These are phyloP conservation scores for Sphenostylis stenocarpa DNA, from an alignment of 306 rosid species.

Conservation along the genomic window DNA sequence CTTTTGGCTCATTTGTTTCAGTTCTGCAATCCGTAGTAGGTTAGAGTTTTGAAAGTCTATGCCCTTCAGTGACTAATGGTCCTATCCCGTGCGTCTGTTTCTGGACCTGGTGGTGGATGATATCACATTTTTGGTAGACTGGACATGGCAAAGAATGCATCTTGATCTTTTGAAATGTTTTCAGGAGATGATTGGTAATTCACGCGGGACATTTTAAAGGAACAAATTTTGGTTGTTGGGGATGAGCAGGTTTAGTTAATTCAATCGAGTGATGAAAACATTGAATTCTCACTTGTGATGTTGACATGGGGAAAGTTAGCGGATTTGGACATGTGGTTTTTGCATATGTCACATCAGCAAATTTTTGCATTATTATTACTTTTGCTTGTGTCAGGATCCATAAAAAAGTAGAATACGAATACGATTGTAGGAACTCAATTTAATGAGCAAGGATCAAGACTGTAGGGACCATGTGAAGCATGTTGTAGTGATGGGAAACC, in stretches of 20 bases:
- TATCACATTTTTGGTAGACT: slow-evolving; percentile 61
- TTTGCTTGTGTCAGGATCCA: slow-evolving; percentile 11
- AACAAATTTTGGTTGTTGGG: slow-evolving; percentile 53
- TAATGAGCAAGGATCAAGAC: background rate
- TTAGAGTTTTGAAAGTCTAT: background rate
- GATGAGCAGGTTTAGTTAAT: slow-evolving; percentile 48
- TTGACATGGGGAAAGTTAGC: background rate
- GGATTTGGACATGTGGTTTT: background rate
- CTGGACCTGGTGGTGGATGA: slow-evolving; percentile 54
- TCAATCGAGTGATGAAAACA: slow-evolving; percentile 4
- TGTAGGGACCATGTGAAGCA: background rate
- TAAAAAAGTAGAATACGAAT: background rate
- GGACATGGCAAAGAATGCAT: slow-evolving; percentile 56
- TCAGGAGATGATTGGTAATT: slow-evolving; percentile 35
- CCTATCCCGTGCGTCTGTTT: slow-evolving; percentile 53
- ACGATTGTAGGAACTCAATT: background rate
- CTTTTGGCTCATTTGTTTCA: slow-evolving; percentile 18
- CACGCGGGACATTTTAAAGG: slow-evolving; percentile 55
- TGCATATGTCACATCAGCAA: slow-evolving; percentile 1
- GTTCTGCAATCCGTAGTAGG: background rate
- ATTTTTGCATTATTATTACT: background rate
- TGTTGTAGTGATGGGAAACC: background rate
- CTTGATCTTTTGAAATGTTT: slow-evolving; percentile 34
- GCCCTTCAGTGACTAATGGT: slow-evolving; percentile 39
- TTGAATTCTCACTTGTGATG: background rate